Conservation (phyloP, 129 eudicot species). For the Smallanthus sonchifolius region DNA sequence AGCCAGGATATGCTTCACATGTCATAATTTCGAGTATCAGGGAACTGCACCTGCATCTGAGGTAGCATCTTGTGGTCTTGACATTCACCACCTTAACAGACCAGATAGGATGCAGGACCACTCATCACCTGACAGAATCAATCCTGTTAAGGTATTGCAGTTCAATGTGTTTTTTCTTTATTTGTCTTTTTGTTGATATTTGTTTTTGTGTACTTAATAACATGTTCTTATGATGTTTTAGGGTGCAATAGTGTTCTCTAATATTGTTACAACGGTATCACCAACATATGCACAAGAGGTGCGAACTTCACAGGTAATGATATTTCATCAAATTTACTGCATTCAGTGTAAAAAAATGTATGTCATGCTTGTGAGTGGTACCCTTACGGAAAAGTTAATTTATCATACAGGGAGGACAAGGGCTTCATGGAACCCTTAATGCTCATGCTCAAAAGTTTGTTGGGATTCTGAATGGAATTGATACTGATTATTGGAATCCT, state of each 20-base stretch:
- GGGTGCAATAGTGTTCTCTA: constrained; percentile 98
- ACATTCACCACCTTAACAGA: constrained; percentile 73
- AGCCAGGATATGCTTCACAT: constrained; percentile 92
- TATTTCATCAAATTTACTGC: not conserved
- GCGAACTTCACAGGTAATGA: constrained; percentile 72
- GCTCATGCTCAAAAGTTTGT: constrained; percentile 87
- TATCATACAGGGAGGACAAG: constrained; percentile 76
- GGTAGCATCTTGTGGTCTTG: constrained; percentile 91
- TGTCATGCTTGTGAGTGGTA: constrained; percentile 3
- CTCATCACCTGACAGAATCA: constrained; percentile 66
- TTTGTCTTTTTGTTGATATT: not conserved
- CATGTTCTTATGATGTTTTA: constrained; percentile 32
- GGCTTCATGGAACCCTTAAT: constrained; percentile 77
- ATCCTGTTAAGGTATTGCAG: constrained; percentile 73
- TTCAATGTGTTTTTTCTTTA: not conserved
- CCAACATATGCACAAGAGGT: constrained; percentile 98
- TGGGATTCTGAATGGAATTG: constrained; percentile 94
- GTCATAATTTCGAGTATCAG: constrained; percentile 98
- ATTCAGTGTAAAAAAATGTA: not conserved
- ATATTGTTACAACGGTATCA: constrained; percentile 95
- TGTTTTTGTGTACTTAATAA: not conserved
- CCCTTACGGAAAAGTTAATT: not conserved
- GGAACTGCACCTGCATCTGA: constrained; percentile 92
- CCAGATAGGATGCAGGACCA: constrained; percentile 99
- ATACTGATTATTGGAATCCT: constrained; percentile 95